Conservation (phyloP, 371 early-diverging fungal species). For the Mortierella sp. region DNA sequence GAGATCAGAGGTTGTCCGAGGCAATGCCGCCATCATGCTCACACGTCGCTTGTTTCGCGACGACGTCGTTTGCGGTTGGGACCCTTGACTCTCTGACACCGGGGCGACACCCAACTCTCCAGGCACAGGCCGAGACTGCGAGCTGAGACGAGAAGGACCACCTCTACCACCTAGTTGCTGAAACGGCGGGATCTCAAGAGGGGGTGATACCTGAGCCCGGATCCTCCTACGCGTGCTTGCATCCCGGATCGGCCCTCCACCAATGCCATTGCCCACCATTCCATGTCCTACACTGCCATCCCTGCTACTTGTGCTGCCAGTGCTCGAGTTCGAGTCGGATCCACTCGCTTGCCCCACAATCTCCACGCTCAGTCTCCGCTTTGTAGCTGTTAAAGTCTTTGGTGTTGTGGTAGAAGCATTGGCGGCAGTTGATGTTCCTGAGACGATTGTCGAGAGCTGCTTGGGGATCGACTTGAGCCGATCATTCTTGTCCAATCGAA, state of each 20-base stretch:
- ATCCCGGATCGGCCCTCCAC: conserved; percentile 10
- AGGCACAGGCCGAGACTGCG: neutral
- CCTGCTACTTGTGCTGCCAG: neutral
- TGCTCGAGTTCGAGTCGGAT: neutral
- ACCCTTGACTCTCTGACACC: neutral
- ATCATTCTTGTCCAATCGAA: neutral
- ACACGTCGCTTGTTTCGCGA: conserved; percentile 8
- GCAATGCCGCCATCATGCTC: conserved; percentile 12
- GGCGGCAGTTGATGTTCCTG: neutral
- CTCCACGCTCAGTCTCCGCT: neutral
- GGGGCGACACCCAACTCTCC: neutral
- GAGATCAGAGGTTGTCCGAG: neutral
- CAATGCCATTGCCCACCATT: neutral
- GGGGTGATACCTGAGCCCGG: conserved; percentile 1
- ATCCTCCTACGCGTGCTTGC: neutral
- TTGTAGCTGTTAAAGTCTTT: neutral
- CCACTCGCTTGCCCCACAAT: neutral
- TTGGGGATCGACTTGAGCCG: neutral
- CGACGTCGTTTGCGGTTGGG: neutral
- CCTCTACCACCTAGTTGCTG: neutral
- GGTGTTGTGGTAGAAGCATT: neutral
- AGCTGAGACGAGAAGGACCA: too few species aligned
- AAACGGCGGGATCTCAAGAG: conserved; percentile 5
- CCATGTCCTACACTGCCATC: neutral
- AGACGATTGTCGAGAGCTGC: neutral